A percentile compares a stretch with the other conserved stretches of the same genome.
Evolutionary conservation across 1,284 basidiomycete species (phyloP).

Genomic region (Ganoderma lucidum): DNA sequence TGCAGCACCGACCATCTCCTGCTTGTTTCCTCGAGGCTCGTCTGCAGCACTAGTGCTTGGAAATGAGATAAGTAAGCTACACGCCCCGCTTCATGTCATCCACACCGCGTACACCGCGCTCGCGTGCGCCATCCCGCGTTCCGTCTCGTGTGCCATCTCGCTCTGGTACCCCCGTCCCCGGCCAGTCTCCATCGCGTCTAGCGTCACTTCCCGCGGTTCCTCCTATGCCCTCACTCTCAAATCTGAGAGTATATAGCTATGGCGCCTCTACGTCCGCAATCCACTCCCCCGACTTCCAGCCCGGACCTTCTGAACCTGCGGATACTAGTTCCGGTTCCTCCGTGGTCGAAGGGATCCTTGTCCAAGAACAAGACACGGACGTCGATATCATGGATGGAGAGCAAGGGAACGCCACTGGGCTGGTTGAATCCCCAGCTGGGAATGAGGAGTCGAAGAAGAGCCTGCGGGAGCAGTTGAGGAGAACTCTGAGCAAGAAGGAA

Average conservation of each 20-base stretch:
- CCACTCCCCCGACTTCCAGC: conserved; percentile 33
- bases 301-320: conserved; percentile 42
- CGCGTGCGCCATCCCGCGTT: conserved; percentile 29
- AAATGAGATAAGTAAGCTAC: conserved; percentile 14
- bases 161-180: conserved; percentile 42
- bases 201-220: conserved; percentile 39
- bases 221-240: conserved; percentile 44
- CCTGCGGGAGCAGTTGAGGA: conserved; percentile 73
- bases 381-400: conserved; percentile 60
- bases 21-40: neutral
- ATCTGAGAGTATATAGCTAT: conserved; percentile 42
- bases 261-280: conserved; percentile 29
- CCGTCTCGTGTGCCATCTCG: conserved; percentile 45
- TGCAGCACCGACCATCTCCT: neutral
- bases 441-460: conserved; percentile 69
- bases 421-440: conserved; percentile 47
- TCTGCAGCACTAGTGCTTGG: neutral
- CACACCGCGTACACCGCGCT: conserved; percentile 34
- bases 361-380: conserved; percentile 69
- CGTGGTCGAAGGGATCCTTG: conserved; percentile 69
- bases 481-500: conserved; percentile 63
- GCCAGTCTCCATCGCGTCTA: conserved; percentile 38
- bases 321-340: conserved; percentile 72
- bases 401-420: conserved; percentile 54
- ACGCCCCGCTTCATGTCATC: conserved; percentile 31